A percentile compares a stretch with the other conserved stretches of the same genome.
Conservation (phyloP, 192 early-diverging fungal species). For the Allomyces arbusculus region DNA sequence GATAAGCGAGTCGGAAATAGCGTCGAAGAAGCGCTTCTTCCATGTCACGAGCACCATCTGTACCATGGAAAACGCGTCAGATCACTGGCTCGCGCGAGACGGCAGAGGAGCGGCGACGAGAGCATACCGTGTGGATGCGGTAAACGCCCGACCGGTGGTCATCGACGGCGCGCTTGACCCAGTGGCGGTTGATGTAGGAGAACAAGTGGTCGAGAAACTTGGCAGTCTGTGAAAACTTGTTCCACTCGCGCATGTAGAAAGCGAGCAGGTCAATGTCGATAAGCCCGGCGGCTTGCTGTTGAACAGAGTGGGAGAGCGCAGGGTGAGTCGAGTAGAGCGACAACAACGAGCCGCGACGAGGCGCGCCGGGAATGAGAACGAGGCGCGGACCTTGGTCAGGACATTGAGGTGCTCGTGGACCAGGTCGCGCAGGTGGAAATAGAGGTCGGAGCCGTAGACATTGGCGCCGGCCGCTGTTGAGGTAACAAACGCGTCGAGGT, state of each 20-base stretch:
- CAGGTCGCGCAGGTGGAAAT: conserved; percentile 32
- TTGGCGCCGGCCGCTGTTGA: conserved; percentile 19
- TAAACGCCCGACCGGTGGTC: conserved; percentile 72
- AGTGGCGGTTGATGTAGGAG: conserved; percentile 85
- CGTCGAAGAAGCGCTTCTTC: conserved; percentile 1
- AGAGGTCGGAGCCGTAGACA: conserved; percentile 41
- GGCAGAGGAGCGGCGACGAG: neutral
- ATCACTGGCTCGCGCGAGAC: neutral
- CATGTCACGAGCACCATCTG: conserved; percentile 68
- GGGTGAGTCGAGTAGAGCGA: neutral
- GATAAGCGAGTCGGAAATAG: neutral
- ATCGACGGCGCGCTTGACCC: conserved; percentile 90
- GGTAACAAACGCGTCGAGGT: neutral
- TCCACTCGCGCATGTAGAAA: conserved; percentile 81
- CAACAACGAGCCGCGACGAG: neutral
- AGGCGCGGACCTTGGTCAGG: conserved; percentile 6
- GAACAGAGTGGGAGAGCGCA: neutral
- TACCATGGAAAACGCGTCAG: conserved; percentile 3
- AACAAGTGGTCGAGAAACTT: conserved; percentile 77
- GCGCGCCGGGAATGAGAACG: neutral
- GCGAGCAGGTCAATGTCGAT: conserved; percentile 63
- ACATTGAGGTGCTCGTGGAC: conserved; percentile 23
- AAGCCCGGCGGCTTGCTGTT: conserved; percentile 30
- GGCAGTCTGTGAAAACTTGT: conserved; percentile 65
- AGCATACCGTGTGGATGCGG: conserved; percentile 78